phyloP scores from a whole-genome alignment of 441 rosid genomes.

The Pelargonium fulgidum region DNA sequence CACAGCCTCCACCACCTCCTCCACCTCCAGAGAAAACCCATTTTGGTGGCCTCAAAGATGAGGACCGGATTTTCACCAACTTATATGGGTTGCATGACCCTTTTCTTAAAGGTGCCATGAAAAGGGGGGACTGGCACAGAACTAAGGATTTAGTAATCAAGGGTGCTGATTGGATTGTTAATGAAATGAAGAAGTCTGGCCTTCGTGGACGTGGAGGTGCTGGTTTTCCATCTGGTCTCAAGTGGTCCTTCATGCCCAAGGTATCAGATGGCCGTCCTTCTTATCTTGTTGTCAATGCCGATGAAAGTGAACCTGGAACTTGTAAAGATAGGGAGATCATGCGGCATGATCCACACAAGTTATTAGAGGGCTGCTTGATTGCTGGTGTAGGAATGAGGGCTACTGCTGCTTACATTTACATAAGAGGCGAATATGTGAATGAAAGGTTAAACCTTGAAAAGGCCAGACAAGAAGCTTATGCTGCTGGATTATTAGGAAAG shows the following conservation, averaged over 20 bases:
- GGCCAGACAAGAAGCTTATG: conserved; percentile 91
- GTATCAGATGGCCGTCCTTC: conserved; percentile 98
- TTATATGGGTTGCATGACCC: conserved; percentile 87
- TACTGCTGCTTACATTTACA: conserved; percentile 89
- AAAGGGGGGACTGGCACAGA: conserved; percentile 92
- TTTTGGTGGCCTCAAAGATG: conserved; percentile 93
- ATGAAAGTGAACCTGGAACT: conserved; percentile 99
- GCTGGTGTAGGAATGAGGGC: conserved; percentile 99
- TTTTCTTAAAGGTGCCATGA: conserved; percentile 92
- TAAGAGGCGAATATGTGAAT: conserved; percentile 95
- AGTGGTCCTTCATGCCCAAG: conserved; percentile 99
- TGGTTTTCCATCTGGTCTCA: conserved; percentile 95
- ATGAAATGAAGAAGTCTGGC: conserved; percentile 90
- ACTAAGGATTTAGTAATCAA: conserved; percentile 95
- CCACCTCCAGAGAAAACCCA: conserved; percentile 98
- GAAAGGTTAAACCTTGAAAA: conserved; percentile 72
- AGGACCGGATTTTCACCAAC: conserved; percentile 90
- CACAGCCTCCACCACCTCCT: conserved; percentile 70
- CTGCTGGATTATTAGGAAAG: conserved; percentile 83
- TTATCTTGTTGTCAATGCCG: conserved; percentile 94
- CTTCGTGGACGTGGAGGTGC: conserved; percentile 99
- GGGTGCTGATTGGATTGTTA: conserved; percentile 97
- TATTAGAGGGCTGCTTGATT: conserved; percentile 94
- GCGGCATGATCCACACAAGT: conserved; percentile 97
- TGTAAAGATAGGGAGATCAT: conserved; percentile 97